A percentile compares a stretch with the other conserved stretches of the same genome.
phyloP scores from a whole-genome alignment of 2,329 filamentous ascomycete species.

The Aspergillus sp. region DNA sequence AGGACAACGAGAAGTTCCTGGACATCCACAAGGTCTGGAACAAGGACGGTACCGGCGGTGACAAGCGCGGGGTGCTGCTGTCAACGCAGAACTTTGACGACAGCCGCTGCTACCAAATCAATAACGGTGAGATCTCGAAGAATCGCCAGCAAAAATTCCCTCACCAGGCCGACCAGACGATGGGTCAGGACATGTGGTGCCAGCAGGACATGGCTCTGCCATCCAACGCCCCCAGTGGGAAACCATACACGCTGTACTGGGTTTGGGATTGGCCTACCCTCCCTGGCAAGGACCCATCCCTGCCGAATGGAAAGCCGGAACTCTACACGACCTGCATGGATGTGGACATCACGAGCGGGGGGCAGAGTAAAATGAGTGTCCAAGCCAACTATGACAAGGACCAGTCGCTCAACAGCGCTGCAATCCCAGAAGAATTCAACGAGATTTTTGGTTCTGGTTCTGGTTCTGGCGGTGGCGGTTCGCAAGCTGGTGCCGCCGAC shows the following conservation, averaged over 20 bases:
- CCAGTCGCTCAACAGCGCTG: slow-evolving; percentile 32
- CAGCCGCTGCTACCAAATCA: slow-evolving; percentile 77
- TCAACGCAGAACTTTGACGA: slow-evolving; percentile 80
- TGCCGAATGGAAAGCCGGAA: slow-evolving; percentile 38
- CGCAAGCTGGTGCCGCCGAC: neutral
- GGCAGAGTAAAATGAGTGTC: slow-evolving; percentile 8
- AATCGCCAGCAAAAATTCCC: slow-evolving; percentile 52
- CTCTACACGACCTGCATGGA: slow-evolving; percentile 45
- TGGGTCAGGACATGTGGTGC: slow-evolving; percentile 61
- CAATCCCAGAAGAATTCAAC: slow-evolving; percentile 32
- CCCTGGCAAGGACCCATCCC: slow-evolving; percentile 25
- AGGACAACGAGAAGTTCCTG: slow-evolving; percentile 49
- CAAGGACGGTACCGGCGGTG: slow-evolving; percentile 67
- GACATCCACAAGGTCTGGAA: slow-evolving; percentile 72
- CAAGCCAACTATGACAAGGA: slow-evolving; percentile 19
- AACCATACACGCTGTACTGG: slow-evolving; percentile 80
- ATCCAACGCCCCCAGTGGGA: slow-evolving; percentile 50
- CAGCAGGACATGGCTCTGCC: slow-evolving; percentile 76
- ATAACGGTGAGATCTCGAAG: slow-evolving; percentile 50
- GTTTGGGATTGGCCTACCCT: slow-evolving; percentile 84
- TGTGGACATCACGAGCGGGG: slow-evolving; percentile 31
- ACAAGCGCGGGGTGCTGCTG: slow-evolving; percentile 67
- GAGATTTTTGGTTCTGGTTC: slow-evolving; percentile 17
- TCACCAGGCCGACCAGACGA: slow-evolving; percentile 42
- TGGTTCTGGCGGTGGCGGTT: neutral